These are phyloP conservation scores for Parasarocladium wereldwijsianum DNA, from an alignment of 2,329 filamentous ascomycete genomes.

Conservation along the genomic window DNA sequence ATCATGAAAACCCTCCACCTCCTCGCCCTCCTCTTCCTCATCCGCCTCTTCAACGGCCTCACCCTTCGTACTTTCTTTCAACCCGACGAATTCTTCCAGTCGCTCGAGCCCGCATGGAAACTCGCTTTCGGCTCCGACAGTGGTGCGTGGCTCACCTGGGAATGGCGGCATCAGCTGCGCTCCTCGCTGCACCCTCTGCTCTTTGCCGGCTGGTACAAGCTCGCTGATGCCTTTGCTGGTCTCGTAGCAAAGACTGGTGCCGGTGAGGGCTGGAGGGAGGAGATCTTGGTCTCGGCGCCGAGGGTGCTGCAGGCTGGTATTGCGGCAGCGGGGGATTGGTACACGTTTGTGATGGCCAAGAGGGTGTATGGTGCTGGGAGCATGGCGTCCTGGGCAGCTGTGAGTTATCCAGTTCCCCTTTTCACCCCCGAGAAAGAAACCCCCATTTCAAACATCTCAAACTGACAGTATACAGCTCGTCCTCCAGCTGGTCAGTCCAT, in stretches of 20 bases:
- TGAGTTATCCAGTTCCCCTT: constrained; percentile 24
- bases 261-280: constrained; percentile 39
- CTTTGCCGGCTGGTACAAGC: constrained; percentile 62
- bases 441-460: background rate
- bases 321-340: constrained; percentile 69
- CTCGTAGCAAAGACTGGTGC: constrained; percentile 32
- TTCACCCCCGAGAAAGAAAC: background rate
- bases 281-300: constrained; percentile 57
- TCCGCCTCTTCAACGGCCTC: constrained; percentile 70
- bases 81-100: constrained; percentile 94
- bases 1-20: constrained; percentile 13
- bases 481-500: constrained; percentile 35
- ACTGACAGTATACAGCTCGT: constrained; percentile 16
- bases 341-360: constrained; percentile 69
- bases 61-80: constrained; percentile 85
- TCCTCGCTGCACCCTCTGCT: constrained; percentile 84
- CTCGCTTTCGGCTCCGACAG: constrained; percentile 64
- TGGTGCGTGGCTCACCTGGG: constrained; percentile 94
- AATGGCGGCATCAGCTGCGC: constrained; percentile 80
- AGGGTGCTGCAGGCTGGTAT: constrained; percentile 63
- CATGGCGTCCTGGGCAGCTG: constrained; percentile 52
- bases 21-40: constrained; percentile 34
- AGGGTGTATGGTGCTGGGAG: constrained; percentile 55
- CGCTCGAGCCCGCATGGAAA: constrained; percentile 86
- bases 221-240: constrained; percentile 40